Percentiles rank a stretch among this genome's conserved stretches.
Conservation (phyloP, 768 basidiomycete species). For the Serendipita sp. region DNA sequence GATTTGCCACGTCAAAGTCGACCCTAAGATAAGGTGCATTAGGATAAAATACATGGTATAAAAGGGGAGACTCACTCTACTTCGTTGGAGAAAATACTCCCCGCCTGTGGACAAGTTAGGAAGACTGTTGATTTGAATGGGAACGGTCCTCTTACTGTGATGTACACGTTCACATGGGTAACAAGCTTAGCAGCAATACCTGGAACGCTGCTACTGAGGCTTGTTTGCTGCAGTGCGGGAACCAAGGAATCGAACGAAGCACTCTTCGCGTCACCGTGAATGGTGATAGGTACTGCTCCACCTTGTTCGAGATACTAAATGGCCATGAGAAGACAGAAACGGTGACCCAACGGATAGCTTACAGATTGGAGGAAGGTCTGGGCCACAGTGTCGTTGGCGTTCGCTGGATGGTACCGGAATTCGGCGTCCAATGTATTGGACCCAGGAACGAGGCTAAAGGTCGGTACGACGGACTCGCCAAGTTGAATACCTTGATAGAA, state of each 20-base stretch:
- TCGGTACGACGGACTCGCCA: constrained; percentile 19
- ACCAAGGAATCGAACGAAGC: constrained; percentile 46
- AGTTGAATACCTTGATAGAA: constrained; percentile 32
- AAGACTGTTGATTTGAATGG: neutral
- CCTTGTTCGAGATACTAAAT: constrained; percentile 37
- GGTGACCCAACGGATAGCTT: constrained; percentile 16
- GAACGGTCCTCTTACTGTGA: constrained; percentile 22
- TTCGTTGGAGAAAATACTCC: constrained; percentile 13
- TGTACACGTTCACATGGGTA: constrained; percentile 36
- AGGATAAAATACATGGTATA: too few species aligned
- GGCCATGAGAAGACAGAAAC: constrained; percentile 23
- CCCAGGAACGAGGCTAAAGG: constrained; percentile 43
- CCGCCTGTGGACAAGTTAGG: neutral
- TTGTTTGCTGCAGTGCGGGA: constrained; percentile 37
- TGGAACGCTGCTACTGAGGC: constrained; percentile 23
- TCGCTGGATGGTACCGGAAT: constrained; percentile 49
- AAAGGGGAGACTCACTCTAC: constrained; percentile 4
- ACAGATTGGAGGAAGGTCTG: constrained; percentile 17
- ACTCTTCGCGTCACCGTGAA: constrained; percentile 42
- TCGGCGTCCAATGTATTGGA: constrained; percentile 35
- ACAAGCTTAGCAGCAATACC: constrained; percentile 25
- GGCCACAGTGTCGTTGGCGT: constrained; percentile 51
- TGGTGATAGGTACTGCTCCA: constrained; percentile 31
- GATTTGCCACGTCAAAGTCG: constrained; percentile 30
- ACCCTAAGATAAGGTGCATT: neutral